Conservation (phyloP, 2,329 filamentous ascomycete species). For the Penicillium griseofulvum region DNA sequence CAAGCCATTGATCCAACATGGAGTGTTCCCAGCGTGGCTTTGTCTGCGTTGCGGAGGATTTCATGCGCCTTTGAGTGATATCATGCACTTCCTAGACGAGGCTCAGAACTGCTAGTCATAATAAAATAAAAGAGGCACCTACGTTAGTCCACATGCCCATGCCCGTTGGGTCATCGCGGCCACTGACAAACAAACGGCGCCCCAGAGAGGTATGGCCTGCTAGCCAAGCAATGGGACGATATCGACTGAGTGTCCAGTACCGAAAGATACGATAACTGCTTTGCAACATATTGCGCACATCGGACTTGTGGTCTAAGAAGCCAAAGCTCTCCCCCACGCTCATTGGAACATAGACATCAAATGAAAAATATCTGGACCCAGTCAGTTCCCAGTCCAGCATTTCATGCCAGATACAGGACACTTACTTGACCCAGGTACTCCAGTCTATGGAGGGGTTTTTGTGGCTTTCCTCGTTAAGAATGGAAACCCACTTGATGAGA, state of each 20-base stretch:
- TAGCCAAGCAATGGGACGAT: not conserved
- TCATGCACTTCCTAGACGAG: not conserved
- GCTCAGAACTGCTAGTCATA: not conserved
- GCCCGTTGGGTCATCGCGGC: not conserved
- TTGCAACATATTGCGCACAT: not conserved
- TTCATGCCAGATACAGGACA: not conserved
- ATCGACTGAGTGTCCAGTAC: not conserved
- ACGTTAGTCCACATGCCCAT: not conserved
- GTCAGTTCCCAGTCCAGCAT: not conserved
- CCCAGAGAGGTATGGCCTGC: not conserved
- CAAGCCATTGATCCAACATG: not conserved
- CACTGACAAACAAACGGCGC: not conserved
- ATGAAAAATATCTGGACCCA: not conserved
- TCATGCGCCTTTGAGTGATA: not conserved
- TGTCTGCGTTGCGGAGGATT: too few species aligned
- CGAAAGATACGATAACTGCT: not conserved
- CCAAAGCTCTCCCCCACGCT: not conserved
- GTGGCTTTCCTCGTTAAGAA: not conserved
- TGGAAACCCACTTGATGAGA: not conserved
- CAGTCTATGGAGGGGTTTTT: not conserved
- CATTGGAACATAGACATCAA: not conserved
- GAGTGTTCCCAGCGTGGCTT: not conserved
- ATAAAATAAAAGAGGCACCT: not conserved
- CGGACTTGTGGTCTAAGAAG: not conserved
- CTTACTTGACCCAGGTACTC: not conserved